phyloP scores from a whole-genome alignment of 2,329 filamentous ascomycete genomes.

The Colletotrichum caudatum region DNA sequence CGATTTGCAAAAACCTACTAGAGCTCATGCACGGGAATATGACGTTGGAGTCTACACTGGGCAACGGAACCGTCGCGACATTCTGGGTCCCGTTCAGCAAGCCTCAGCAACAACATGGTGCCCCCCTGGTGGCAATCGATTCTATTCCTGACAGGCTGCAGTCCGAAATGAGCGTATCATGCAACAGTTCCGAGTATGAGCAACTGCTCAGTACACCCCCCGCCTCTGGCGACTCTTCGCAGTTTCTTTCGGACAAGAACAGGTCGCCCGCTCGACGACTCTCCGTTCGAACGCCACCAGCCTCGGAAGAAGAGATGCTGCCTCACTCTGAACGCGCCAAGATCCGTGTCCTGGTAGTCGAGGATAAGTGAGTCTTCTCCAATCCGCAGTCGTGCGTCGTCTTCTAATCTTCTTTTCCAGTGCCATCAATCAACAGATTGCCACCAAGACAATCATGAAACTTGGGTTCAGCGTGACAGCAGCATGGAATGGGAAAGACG shows the following conservation, averaged over 20 bases:
- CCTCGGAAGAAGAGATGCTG: conserved; percentile 60
- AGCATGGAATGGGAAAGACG: conserved; percentile 83
- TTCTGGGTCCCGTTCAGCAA: conserved; percentile 85
- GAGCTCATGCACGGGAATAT: conserved; percentile 86
- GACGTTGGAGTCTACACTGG: conserved; percentile 73
- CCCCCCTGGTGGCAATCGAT: conserved; percentile 68
- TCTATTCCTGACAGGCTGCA: conserved; percentile 76
- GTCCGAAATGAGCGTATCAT: conserved; percentile 73
- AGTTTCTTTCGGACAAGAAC: conserved; percentile 44
- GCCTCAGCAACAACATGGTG: conserved; percentile 63
- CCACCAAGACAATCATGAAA: conserved; percentile 79
- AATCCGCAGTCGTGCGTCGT: not conserved
- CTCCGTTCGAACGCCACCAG: conserved; percentile 52
- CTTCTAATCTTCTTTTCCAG: conserved; percentile 47
- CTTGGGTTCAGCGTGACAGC: conserved; percentile 78
- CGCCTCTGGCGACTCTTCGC: conserved; percentile 33
- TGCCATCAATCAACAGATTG: conserved; percentile 80
- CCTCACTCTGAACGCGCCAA: conserved; percentile 69
- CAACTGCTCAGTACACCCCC: conserved; percentile 59
- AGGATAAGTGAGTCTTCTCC: conserved; percentile 76
- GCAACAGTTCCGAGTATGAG: conserved; percentile 74
- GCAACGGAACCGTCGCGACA: conserved; percentile 77
- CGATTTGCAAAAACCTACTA: conserved; percentile 84
- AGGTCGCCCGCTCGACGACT: conserved; percentile 47
- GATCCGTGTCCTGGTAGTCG: conserved; percentile 80